A percentile compares a stretch with the other conserved stretches of the same genome.
Evolutionary conservation across 495 filamentous ascomycete species (phyloP).

Genomic region (Penicillium herquei): DNA sequence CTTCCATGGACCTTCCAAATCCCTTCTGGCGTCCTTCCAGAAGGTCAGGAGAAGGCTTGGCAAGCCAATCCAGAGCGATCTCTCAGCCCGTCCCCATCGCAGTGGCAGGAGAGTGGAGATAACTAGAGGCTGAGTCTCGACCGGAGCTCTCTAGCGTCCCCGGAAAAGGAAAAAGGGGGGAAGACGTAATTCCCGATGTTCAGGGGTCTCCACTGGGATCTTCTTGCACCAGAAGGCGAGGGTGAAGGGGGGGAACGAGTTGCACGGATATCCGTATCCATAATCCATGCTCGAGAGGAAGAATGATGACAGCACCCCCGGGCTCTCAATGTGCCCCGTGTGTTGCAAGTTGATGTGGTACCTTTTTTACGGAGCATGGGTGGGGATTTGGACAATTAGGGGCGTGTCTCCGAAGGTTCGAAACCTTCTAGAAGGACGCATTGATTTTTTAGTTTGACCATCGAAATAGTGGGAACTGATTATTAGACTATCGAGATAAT

Average conservation of each 20-base stretch:
- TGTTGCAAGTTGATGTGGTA: neutral
- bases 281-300: neutral
- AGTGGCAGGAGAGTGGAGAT: slow-evolving; percentile 24
- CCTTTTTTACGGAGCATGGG: too few species aligned
- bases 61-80: slow-evolving; percentile 24
- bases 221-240: neutral
- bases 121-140: slow-evolving; percentile 25
- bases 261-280: neutral
- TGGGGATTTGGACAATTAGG: neutral
- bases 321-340: slow-evolving; percentile 6
- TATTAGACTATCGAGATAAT: slow-evolving; percentile 29
- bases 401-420: slow-evolving; percentile 3
- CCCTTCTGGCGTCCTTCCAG: slow-evolving; percentile 40
- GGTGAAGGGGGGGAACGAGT: neutral
- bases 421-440: slow-evolving; percentile 28
- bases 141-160: slow-evolving; percentile 8
- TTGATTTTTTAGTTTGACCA: slow-evolving; percentile 19
- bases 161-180: slow-evolving; percentile 20
- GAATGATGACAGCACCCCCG: slow-evolving; percentile 1
- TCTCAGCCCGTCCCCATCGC: slow-evolving; percentile 20
- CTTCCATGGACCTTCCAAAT: slow-evolving; percentile 31
- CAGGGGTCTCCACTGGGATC: slow-evolving; percentile 8
- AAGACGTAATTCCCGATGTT: slow-evolving; percentile 24
- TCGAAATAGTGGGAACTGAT: slow-evolving; percentile 23
- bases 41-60: slow-evolving; percentile 42